phyloP scores from a whole-genome alignment of 2,329 filamentous ascomycete genomes.

The Epichloe festucae region DNA sequence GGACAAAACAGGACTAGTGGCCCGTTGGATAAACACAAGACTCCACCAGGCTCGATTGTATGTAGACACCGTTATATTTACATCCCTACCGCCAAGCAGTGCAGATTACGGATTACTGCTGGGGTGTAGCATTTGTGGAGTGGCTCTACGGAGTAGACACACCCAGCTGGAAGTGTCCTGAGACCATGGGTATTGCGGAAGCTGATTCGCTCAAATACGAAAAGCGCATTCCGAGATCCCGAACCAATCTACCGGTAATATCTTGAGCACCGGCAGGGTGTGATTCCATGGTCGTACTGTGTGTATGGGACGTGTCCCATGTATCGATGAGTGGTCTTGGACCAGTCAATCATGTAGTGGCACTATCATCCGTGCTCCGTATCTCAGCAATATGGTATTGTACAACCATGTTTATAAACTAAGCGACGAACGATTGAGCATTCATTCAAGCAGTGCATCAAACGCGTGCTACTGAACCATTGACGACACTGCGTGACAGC shows the following conservation, averaged over 20 bases:
- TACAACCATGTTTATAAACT: not conserved
- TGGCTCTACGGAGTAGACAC: too few species aligned
- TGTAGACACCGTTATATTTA: not conserved
- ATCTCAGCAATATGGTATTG: too few species aligned
- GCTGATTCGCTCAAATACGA: slow-evolving; percentile 6
- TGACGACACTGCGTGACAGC: too few species aligned
- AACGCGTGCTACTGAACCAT: not conserved
- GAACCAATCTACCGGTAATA: slow-evolving; percentile 8
- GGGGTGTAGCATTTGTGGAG: not conserved
- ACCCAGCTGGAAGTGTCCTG: not conserved
- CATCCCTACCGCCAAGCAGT: not conserved
- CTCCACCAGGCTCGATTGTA: not conserved
- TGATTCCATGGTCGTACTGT: not conserved
- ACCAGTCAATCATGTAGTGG: not conserved
- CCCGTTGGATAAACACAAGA: not conserved
- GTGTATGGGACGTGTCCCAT: not conserved
- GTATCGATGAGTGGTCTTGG: not conserved
- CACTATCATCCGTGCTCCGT: not conserved
- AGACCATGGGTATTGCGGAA: not conserved
- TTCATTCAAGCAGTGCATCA: not conserved
- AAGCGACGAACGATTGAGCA: not conserved
- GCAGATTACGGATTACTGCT: not conserved
- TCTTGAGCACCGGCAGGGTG: not conserved
- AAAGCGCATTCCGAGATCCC: slow-evolving; percentile 4
- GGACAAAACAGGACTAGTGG: not conserved